Evolutionary conservation across 805 yeast species (phyloP).

Genomic region (Candida sakaeoensis): DNA sequence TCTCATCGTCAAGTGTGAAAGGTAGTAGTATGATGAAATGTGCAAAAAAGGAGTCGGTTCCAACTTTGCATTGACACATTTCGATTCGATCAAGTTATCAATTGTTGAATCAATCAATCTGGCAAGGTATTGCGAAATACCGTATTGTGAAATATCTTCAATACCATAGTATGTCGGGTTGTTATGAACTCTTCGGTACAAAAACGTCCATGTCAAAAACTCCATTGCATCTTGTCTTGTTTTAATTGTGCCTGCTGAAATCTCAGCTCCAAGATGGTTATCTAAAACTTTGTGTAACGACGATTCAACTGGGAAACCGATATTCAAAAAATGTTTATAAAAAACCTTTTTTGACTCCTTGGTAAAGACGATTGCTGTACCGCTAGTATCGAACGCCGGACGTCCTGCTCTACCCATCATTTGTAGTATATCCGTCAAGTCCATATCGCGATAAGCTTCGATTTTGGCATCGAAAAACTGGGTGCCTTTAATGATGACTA

Average conservation of each 20-base stretch:
- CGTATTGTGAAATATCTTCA: slow-evolving; percentile 54
- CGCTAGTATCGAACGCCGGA: slow-evolving; percentile 76
- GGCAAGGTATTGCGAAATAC: slow-evolving; percentile 56
- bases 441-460: slow-evolving; percentile 76
- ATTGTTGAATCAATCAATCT: slow-evolving; percentile 67
- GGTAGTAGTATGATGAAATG: slow-evolving; percentile 86
- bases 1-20: slow-evolving; percentile 86
- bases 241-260: slow-evolving; percentile 62
- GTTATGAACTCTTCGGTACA: slow-evolving; percentile 69
- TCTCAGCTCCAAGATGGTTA: slow-evolving; percentile 79
- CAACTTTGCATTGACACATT: slow-evolving; percentile 55
- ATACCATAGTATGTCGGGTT: slow-evolving; percentile 76
- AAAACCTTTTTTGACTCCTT: slow-evolving; percentile 71
- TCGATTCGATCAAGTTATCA: slow-evolving; percentile 63
- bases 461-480: slow-evolving; percentile 60
- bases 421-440: slow-evolving; percentile 73
- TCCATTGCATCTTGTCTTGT: slow-evolving; percentile 69
- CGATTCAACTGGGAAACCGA: slow-evolving; percentile 82
- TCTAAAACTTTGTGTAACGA: slow-evolving; percentile 74
- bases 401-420: slow-evolving; percentile 88
- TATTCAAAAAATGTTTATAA: slow-evolving; percentile 72
- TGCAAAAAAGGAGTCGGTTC: slow-evolving; percentile 78
- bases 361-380: slow-evolving; percentile 73
- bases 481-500: slow-evolving; percentile 76
- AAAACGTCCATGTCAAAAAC: slow-evolving; percentile 72